These are phyloP conservation scores for Balakata baccata DNA, from an alignment of 345 rosid species.

Conservation along the genomic window DNA sequence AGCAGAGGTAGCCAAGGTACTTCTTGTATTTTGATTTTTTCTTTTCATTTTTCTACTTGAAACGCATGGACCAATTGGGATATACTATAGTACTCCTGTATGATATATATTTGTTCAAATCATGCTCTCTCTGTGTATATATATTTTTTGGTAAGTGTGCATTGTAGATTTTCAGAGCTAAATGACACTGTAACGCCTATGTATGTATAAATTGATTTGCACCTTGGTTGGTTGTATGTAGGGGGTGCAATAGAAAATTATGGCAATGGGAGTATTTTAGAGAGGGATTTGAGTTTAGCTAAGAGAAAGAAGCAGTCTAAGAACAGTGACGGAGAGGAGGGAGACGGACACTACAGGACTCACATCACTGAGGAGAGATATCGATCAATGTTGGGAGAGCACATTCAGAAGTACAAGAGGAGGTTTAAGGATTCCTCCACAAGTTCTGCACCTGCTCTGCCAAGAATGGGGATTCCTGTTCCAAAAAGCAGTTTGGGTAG, in stretches of 20 bases:
- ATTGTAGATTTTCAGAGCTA: conserved; percentile 14
- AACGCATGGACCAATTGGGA: conserved; percentile 1
- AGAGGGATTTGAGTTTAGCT: conserved; percentile 41
- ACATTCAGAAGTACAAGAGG: conserved; percentile 72
- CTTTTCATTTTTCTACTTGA: background rate
- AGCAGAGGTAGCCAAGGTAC: conserved; percentile 94
- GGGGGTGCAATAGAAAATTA: conserved; percentile 54
- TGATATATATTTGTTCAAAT: conserved; percentile 7
- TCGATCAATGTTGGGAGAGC: conserved; percentile 94
- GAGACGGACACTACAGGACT: conserved; percentile 40
- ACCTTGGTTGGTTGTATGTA: conserved; percentile 32
- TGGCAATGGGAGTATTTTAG: conserved; percentile 57
- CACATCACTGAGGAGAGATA: conserved; percentile 78
- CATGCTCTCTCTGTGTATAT: background rate
- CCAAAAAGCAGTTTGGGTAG: conserved; percentile 46
- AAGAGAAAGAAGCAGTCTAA: conserved; percentile 57
- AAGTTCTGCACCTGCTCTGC: conserved; percentile 33
- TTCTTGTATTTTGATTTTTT: conserved; percentile 7
- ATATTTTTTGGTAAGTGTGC: background rate
- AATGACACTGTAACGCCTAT: conserved; percentile 9
- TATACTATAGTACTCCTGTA: conserved; percentile 13
- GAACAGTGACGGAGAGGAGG: conserved; percentile 66
- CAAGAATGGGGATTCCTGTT: conserved; percentile 41
- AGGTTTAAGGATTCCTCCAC: conserved; percentile 60
- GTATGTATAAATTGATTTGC: conserved; percentile 14